Percentiles rank a stretch among this genome's conserved stretches.
These are phyloP conservation scores for Pyrus hybrid DNA, from an alignment of 331 rosid genomes.

Conservation along the genomic window DNA sequence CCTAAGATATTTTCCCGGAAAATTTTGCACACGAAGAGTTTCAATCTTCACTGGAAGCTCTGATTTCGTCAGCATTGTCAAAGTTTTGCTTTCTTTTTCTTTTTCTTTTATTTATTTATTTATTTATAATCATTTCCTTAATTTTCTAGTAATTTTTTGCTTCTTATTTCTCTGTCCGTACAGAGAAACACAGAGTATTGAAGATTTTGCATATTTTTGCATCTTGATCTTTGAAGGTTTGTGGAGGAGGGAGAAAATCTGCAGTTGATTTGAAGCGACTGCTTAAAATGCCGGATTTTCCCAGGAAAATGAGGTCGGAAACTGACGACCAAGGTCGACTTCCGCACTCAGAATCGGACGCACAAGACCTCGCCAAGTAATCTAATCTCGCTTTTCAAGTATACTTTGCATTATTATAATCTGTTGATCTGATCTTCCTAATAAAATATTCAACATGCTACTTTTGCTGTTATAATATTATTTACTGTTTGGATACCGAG, in stretches of 20 bases:
- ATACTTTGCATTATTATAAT: not conserved
- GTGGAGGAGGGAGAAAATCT: not conserved
- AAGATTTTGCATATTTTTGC: not conserved
- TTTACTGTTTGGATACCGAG: not conserved
- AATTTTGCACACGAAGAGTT: not conserved
- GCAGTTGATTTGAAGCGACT: not conserved
- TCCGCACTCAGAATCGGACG: not conserved
- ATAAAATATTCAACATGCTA: not conserved
- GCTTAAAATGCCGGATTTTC: not conserved
- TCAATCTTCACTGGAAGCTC: not conserved
- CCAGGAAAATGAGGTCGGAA: not conserved
- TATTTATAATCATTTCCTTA: not conserved
- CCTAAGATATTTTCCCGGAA: not conserved
- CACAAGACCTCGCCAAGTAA: not conserved
- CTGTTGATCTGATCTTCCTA: not conserved
- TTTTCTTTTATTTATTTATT: too few species aligned
- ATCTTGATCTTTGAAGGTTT: not conserved
- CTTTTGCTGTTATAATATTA: not conserved
- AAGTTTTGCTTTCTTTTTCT: not conserved
- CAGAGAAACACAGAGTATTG: not conserved
- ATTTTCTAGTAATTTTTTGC: not conserved
- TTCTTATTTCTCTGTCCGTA: not conserved
- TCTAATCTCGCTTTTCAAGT: not conserved
- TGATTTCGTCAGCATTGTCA: not conserved
- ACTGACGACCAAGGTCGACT: not conserved